Evolutionary conservation across 2,329 filamentous ascomycete genomes (phyloP), one percentile per base, ranked within the genome.

Genomic region (Talaromyces verruculosus): DNA sequence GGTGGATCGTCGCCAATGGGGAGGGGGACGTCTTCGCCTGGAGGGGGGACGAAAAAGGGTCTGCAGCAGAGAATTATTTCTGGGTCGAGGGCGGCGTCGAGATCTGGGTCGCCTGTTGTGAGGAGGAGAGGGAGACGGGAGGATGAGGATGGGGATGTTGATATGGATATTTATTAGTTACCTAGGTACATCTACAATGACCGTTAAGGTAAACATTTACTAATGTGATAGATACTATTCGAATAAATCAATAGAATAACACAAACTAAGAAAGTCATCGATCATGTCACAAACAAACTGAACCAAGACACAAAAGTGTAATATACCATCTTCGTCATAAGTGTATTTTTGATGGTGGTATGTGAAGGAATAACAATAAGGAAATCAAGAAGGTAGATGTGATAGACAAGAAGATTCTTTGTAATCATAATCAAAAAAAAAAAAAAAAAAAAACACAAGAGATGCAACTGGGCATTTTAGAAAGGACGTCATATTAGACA

Each of bases 201-300:
- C 8, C 1, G 11, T 19, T 8, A 37, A 13, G 17, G 3, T n/a
- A 11, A 55, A 28, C 7, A 35, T 55, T 22, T 55, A 55, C 51
- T 53, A 2, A 30, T 41, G 45, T 53, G 58, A 41, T 49, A 39
- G 6, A 33, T 47, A 64, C 19, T 63, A 57, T 43, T 41, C 57
- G 39, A 35, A 22, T 10, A 47, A 13, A 45, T 25, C 11, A 59
- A 17, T 35, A 47, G 39, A 53, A 58, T n/a, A 43, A 58, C 45
- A 60, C 35, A 45, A 64, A 63, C 49, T 58, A 64, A 49, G 62
- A 58, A 58, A 64, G 28, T 64, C 62, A 64, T 64, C 30, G 62
- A 64, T 64, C 62, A 64, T 64, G 62, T 41, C 62, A 30, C n/a
- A 55, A 63, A 63, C 47, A 55, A 15, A 43, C 47, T 33, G 8